A percentile compares a stretch with the other conserved stretches of the same genome.
Conservation (phyloP, 2,329 filamentous ascomycete species). For the Cladosporium phlei region DNA sequence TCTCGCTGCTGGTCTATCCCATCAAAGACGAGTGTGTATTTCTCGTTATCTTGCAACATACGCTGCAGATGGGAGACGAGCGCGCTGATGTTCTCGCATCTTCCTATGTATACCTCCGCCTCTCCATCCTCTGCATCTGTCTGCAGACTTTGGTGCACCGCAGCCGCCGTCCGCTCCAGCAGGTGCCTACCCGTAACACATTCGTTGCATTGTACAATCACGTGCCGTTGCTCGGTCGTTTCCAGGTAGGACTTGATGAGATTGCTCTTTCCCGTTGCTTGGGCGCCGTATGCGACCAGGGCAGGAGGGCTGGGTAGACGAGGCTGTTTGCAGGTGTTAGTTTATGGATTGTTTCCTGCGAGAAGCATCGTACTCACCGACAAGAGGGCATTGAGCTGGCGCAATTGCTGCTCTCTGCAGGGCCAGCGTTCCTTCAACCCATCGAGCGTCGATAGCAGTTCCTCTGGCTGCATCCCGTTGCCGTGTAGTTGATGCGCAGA, state of each 20-base stretch:
- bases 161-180: conserved; percentile 64
- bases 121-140: conserved; percentile 17
- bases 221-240: conserved; percentile 48
- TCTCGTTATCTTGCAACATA: conserved; percentile 52
- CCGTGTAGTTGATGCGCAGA: no score
- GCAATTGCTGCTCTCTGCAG: conserved; percentile 43
- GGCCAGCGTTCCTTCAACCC: conserved; percentile 25
- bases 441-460: conserved; percentile 23
- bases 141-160: conserved; percentile 39
- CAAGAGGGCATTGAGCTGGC: conserved; percentile 42
- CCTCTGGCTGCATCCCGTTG: conserved; percentile 23
- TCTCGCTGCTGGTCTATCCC: conserved; percentile 82
- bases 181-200: conserved; percentile 75
- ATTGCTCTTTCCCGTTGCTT: conserved; percentile 80
- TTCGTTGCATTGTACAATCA: conserved; percentile 65
- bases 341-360: no score
- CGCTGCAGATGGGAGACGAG: conserved; percentile 67
- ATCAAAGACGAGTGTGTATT: conserved; percentile 82
- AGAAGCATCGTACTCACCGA: conserved; percentile 38
- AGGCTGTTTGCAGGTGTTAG: conserved; percentile 42
- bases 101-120: conserved; percentile 46
- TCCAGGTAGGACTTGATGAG: conserved; percentile 61
- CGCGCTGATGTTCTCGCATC: conserved; percentile 76
- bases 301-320: conserved; percentile 65
- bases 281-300: conserved; percentile 75